Evolutionary conservation across 2,329 filamentous ascomycete species (phyloP).

Genomic region (Talaromyces sp.): DNA sequence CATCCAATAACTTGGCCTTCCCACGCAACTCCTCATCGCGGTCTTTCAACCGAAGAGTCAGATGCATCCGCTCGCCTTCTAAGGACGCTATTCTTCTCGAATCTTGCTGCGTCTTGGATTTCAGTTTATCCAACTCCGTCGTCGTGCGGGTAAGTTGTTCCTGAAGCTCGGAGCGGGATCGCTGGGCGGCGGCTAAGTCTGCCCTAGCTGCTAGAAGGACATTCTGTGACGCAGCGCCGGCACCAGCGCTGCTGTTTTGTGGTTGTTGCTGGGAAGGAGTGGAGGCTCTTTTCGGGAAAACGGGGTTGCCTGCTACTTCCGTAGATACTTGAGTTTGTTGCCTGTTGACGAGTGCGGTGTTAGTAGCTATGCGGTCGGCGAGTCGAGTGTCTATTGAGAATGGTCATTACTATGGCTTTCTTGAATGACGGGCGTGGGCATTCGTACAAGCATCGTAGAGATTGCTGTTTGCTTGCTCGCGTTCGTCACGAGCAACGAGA

Average conservation of each 20-base stretch:
- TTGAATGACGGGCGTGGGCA: not conserved
- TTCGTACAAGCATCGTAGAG: constrained; percentile 73
- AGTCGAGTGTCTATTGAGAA: constrained; percentile 57
- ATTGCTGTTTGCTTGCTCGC: constrained; percentile 61
- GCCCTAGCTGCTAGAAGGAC: constrained; percentile 46
- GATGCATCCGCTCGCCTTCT: constrained; percentile 57
- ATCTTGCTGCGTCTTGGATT: constrained; percentile 58
- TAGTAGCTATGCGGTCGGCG: constrained; percentile 58
- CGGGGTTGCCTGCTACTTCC: constrained; percentile 27
- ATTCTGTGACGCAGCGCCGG: constrained; percentile 21
- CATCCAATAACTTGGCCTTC: constrained; percentile 79
- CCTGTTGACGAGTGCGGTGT: constrained; percentile 42
- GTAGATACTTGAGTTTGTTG: constrained; percentile 21
- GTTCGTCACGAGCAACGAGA: constrained; percentile 67
- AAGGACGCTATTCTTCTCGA: constrained; percentile 59
- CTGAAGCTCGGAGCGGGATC: constrained; percentile 67
- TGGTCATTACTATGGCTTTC: constrained; percentile 15
- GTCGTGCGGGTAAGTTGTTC: constrained; percentile 60
- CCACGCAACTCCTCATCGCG: constrained; percentile 79
- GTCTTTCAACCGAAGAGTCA: constrained; percentile 69
- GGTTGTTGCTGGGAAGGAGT: constrained; percentile 16
- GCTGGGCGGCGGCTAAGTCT: constrained; percentile 73
- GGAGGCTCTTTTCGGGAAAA: constrained; percentile 27
- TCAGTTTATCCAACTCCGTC: constrained; percentile 62
- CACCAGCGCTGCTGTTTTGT: not conserved